Conservation (phyloP, 768 basidiomycete species). For the Amanita molliuscula region DNA sequence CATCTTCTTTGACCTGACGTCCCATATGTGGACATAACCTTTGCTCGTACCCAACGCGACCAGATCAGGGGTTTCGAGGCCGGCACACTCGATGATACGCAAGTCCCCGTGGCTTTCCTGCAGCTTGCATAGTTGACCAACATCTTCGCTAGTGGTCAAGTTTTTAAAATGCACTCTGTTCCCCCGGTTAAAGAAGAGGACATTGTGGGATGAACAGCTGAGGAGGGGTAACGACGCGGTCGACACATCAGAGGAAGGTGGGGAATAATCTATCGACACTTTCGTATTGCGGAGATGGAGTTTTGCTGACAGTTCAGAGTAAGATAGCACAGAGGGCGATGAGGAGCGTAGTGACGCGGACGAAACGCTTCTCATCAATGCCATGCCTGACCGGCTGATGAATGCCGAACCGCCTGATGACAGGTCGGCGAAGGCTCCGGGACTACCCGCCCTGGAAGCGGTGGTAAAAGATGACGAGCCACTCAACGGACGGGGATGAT, state of each 20-base stretch:
- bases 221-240: conserved; percentile 18
- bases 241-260: conserved; percentile 8
- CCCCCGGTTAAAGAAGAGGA: conserved; percentile 40
- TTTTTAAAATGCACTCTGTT: conserved; percentile 47
- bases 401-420: conserved; percentile 13
- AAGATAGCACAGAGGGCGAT: conserved; percentile 15
- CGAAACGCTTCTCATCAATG: conserved; percentile 23
- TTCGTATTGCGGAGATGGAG: conserved; percentile 23
- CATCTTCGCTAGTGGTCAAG: conserved; percentile 28
- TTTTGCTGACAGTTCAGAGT: conserved; percentile 25
- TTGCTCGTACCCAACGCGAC: conserved; percentile 54
- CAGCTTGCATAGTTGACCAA: conserved; percentile 41
- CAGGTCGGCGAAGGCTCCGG: conserved; percentile 12
- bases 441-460: conserved; percentile 15
- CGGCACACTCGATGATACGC: conserved; percentile 30
- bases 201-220: conserved; percentile 32
- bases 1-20: conserved; percentile 45
- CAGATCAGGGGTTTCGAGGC: conserved; percentile 22
- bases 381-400: conserved; percentile 18
- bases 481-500: conserved; percentile 5
- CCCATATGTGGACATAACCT: conserved; percentile 68
- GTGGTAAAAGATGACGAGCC: conserved; percentile 6
- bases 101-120: conserved; percentile 35
- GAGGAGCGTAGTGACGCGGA: conserved; percentile 18
- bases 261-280: conserved; percentile 22